Conservation (phyloP, 2,329 filamentous ascomycete genomes). For the Scorias spongiosa region DNA sequence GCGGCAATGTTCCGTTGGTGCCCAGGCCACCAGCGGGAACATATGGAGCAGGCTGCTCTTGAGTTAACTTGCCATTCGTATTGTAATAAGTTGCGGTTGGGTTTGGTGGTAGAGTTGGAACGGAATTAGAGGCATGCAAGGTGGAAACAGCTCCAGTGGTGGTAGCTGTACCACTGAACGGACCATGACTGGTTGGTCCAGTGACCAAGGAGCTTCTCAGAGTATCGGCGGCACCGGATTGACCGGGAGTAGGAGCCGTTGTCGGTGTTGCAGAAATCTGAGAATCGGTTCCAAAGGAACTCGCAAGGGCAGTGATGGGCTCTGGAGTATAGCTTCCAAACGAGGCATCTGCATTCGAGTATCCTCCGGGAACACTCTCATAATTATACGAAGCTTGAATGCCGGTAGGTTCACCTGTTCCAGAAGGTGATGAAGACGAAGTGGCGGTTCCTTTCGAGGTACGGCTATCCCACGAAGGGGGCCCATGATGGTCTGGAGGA, state of each 20-base stretch:
- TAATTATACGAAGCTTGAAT: neutral
- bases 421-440: no score
- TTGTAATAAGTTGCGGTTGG: conserved; percentile 55
- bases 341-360: conserved; percentile 29
- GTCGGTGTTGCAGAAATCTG: conserved; percentile 24
- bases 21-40: conserved; percentile 55
- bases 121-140: conserved; percentile 39
- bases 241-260: conserved; percentile 14
- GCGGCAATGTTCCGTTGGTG: conserved; percentile 60
- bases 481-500: neutral
- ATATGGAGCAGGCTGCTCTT: conserved; percentile 56
- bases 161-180: conserved; percentile 50
- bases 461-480: no score
- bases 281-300: conserved; percentile 29
- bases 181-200: conserved; percentile 52
- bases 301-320: conserved; percentile 22
- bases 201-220: conserved; percentile 34
- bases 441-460: no score
- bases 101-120: conserved; percentile 43
- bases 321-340: conserved; percentile 22
- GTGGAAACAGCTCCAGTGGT: conserved; percentile 55
- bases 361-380: conserved; percentile 16
- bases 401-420: neutral
- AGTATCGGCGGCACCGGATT: conserved; percentile 24
- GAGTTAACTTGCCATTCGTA: conserved; percentile 51